phyloP scores from a whole-genome alignment of 257 asterid genomes.

The Striga asiatica region DNA sequence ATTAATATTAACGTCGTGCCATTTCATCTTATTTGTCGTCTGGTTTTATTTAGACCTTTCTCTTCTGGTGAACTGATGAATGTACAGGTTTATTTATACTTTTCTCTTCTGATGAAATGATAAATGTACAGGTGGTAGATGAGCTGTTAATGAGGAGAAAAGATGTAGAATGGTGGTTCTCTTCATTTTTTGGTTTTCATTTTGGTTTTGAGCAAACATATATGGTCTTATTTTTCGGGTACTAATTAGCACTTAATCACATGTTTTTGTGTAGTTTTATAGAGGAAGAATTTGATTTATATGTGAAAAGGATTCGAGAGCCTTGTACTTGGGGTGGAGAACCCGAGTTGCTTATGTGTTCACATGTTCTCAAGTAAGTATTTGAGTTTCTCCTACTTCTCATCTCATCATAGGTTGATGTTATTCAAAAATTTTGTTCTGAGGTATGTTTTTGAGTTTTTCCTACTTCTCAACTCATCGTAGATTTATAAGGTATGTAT shows the following conservation, averaged over 20 bases:
- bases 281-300: constrained; percentile 74
- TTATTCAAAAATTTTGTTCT: background rate
- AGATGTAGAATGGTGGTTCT: constrained; percentile 62
- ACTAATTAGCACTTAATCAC: background rate
- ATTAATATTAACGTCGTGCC: too few species aligned
- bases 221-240: too few species aligned
- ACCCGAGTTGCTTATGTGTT: constrained; percentile 74
- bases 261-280: constrained; percentile 38
- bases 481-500: too few species aligned
- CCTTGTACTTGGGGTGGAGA: constrained; percentile 94
- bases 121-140: constrained; percentile 51
- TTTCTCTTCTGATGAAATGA: background rate
- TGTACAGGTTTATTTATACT: background rate
- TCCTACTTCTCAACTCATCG: too few species aligned
- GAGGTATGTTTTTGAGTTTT: too few species aligned
- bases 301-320: constrained; percentile 53
- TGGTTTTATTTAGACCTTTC: too few species aligned
- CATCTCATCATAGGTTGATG: background rate
- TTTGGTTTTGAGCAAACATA: too few species aligned
- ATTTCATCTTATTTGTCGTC: too few species aligned
- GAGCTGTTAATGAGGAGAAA: constrained; percentile 73
- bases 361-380: constrained; percentile 74
- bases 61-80: too few species aligned
- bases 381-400: background rate
- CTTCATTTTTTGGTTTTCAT: background rate